Conservation (phyloP, 2,329 filamentous ascomycete genomes). For the Penicillium sp. region DNA sequence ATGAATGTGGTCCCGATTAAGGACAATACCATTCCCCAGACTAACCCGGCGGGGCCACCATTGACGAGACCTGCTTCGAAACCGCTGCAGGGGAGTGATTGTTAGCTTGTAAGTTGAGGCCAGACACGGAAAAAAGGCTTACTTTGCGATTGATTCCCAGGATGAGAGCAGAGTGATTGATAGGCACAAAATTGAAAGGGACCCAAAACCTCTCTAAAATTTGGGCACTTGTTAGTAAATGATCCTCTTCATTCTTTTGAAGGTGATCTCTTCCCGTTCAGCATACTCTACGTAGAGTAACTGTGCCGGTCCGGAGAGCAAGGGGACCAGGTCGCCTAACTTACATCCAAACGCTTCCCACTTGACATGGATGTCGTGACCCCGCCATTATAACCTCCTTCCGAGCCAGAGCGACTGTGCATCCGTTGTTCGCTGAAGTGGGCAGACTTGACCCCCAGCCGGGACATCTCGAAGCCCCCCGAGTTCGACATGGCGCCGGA, state of each 20-base stretch:
- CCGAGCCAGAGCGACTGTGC: conserved; percentile 12
- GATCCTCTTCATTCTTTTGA: background rate
- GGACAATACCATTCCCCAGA: conserved; percentile 32
- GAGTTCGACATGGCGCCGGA: conserved; percentile 12
- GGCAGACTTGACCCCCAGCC: conserved; percentile 11
- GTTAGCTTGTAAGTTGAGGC: background rate
- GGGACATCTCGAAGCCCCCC: conserved; percentile 13
- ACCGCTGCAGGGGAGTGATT: conserved; percentile 2
- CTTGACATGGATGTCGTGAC: conserved; percentile 20
- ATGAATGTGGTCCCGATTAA: conserved; percentile 31
- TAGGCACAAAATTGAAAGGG: conserved; percentile 19
- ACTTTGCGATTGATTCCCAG: conserved; percentile 23
- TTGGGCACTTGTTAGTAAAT: background rate
- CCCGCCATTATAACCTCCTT: conserved; percentile 14
- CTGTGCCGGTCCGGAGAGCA: background rate
- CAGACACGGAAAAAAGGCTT: background rate
- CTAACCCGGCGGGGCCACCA: conserved; percentile 31
- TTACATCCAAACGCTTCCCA: conserved; percentile 20
- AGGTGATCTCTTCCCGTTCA: background rate
- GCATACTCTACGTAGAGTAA: background rate
- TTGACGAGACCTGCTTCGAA: conserved; percentile 29
- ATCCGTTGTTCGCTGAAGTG: conserved; percentile 5
- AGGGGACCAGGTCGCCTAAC: background rate
- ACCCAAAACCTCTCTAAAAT: conserved; percentile 21
- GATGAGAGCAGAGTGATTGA: conserved; percentile 23